Conservation (phyloP, 306 rosid species). For the Carpinus fangiana region DNA sequence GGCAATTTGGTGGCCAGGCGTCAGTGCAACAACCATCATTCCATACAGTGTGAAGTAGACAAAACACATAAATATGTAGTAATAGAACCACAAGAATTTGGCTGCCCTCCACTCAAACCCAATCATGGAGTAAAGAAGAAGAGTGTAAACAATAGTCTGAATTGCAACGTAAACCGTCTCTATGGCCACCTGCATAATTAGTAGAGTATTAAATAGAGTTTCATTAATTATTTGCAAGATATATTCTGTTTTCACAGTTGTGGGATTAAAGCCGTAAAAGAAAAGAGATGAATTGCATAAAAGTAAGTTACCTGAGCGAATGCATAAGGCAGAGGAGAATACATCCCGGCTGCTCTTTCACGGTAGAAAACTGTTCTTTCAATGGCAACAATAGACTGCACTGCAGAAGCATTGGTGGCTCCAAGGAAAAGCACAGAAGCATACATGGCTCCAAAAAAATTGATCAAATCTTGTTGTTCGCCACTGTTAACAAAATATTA, state of each 20-base stretch:
- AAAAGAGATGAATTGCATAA: background rate
- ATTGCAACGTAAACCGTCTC: slow-evolving; percentile 59
- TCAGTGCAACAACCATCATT: slow-evolving; percentile 71
- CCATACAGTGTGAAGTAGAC: slow-evolving; percentile 73
- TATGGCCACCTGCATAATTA: slow-evolving; percentile 60
- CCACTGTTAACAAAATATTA: slow-evolving; percentile 32
- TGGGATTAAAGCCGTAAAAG: background rate
- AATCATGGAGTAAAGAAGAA: slow-evolving; percentile 67
- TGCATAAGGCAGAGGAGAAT: slow-evolving; percentile 71
- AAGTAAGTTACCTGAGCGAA: slow-evolving; percentile 57
- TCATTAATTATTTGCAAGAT: background rate
- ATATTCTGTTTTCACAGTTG: background rate
- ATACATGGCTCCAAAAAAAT: slow-evolving; percentile 67
- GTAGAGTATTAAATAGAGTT: background rate
- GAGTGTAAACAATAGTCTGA: slow-evolving; percentile 43
- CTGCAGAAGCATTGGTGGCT: slow-evolving; percentile 45
- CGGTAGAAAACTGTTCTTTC: slow-evolving; percentile 81
- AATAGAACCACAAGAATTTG: slow-evolving; percentile 71
- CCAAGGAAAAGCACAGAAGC: slow-evolving; percentile 75
- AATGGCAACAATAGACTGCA: slow-evolving; percentile 58
- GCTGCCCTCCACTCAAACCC: slow-evolving; percentile 49
- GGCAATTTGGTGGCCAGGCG: slow-evolving; percentile 69
- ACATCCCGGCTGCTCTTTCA: slow-evolving; percentile 87
- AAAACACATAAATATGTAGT: slow-evolving; percentile 66
- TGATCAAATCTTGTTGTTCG: slow-evolving; percentile 52